A percentile compares a stretch with the other conserved stretches of the same genome.
These are phyloP conservation scores for Lodderomyces beijingensis DNA, from an alignment of 1,139 yeast genomes.

Conservation along the genomic window DNA sequence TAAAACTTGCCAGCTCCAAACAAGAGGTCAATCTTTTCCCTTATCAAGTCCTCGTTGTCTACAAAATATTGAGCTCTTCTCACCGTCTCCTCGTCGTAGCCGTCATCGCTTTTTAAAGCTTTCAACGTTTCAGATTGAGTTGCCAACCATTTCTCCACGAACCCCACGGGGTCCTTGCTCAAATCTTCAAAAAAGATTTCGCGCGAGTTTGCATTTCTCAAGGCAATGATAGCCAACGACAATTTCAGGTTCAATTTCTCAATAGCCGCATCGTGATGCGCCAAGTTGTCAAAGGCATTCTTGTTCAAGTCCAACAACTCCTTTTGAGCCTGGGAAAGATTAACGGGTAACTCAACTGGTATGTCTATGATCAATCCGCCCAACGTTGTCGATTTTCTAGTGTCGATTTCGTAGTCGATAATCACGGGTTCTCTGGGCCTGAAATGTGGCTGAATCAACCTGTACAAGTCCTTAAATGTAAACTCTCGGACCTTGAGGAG, in stretches of 20 bases:
- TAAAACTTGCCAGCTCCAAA: constrained; percentile 36
- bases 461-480: constrained; percentile 72
- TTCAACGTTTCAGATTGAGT: constrained; percentile 73
- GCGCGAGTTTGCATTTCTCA: constrained; percentile 52
- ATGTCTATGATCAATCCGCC: constrained; percentile 82
- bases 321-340: constrained; percentile 35
- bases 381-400: constrained; percentile 70
- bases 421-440: constrained; percentile 78
- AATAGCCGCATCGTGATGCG: constrained; percentile 46
- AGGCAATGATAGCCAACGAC: constrained; percentile 57
- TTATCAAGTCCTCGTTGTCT: constrained; percentile 60
- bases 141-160: constrained; percentile 67
- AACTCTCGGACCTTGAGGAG: constrained; percentile 52
- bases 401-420: constrained; percentile 69
- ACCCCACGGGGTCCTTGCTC: constrained; percentile 71
- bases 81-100: constrained; percentile 85
- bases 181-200: constrained; percentile 65
- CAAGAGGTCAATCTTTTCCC: constrained; percentile 72
- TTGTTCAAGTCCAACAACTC: constrained; percentile 39
- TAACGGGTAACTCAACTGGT: constrained; percentile 53
- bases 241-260: constrained; percentile 57
- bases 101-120: constrained; percentile 80
- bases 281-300: constrained; percentile 33
- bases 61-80: constrained; percentile 79
- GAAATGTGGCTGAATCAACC: constrained; percentile 53